Evolutionary conservation across 345 rosid genomes (phyloP), one percentile per base, ranked within the genome.

Genomic region (Chamaenerion angustifolium): DNA sequence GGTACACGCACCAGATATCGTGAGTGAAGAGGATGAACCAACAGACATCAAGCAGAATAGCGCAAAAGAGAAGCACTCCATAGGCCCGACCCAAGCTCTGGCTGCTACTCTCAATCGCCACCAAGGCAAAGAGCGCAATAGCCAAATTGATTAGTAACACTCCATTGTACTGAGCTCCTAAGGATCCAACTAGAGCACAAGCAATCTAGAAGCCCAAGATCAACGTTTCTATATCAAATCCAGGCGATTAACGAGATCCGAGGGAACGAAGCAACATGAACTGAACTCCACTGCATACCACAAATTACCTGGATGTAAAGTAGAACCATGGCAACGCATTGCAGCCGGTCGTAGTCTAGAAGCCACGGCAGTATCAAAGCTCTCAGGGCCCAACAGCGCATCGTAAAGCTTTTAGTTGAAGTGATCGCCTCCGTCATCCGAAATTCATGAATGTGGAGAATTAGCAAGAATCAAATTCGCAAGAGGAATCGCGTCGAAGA

Each of bases 161-260:
- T 40, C 97, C 97, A 44, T 83, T 89, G 81, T 80, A 83, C 57
- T 75, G 70, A 48, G 95, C 94, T 7, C 95, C 95, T 12, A 85
- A 65, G 7, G 95, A 82, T 65, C 95, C 95, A 52, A 85, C 70
- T 67, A 89, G 55, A 0, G 97, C 82, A 64, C 95, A 82, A 1
- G 83, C 87, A 66, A 85, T 85, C 94, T 76, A 59, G 9, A 40
- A 40, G 43, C 0, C 0, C 0, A 8, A 31, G 8, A 31, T 31
- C 7, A 31, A 31, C 37, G 37, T 31, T 31, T 31, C 37, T 7
- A 31, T 4, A 31, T 31, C 37, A 4, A 31, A 31, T 31, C 37
- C 3, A 31, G 37, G 37, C 37, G 6, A 31, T 31, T 7, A 31
- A 31, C 52, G 2, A 31, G n/a, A 35, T 13, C 48, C 23, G 19